These are phyloP conservation scores for Blechomonas ayalai DNA, from an alignment of 208 protist species.

Conservation along the genomic window DNA sequence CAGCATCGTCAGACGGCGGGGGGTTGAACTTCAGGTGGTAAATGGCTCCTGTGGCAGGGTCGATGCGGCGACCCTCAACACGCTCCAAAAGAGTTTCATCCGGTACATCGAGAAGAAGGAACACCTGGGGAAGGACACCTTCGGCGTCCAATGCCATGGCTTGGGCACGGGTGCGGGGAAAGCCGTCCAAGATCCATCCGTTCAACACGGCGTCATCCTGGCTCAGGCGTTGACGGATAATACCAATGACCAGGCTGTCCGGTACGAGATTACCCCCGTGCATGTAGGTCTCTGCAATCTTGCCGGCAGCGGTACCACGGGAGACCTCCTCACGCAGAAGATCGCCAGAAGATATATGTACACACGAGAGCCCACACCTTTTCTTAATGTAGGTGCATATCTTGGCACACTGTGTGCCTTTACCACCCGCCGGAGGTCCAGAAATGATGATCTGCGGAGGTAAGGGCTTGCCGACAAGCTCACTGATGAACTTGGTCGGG, in stretches of 20 bases:
- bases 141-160: constrained; percentile 58
- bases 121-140: constrained; percentile 54
- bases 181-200: constrained; percentile 91
- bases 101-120: constrained; percentile 64
- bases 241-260: constrained; percentile 55
- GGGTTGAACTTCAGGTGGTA: constrained; percentile 89
- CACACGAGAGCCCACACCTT: constrained; percentile 24
- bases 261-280: constrained; percentile 61
- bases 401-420: constrained; percentile 66
- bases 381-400: constrained; percentile 46
- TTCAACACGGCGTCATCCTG: constrained; percentile 58
- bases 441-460: constrained; percentile 70
- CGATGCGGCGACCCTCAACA: constrained; percentile 76
- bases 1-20: constrained; percentile 58
- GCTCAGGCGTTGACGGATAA: constrained; percentile 61
- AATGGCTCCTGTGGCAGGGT: constrained; percentile 70
- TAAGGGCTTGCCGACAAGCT: constrained; percentile 35
- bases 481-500: constrained; percentile 48
- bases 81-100: constrained; percentile 77
- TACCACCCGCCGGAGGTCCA: constrained; percentile 74
- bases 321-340: constrained; percentile 68
- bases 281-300: constrained; percentile 57
- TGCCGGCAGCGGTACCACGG: constrained; percentile 43
- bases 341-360: constrained; percentile 84
- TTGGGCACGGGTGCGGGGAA: constrained; percentile 79